Base-by-base conservation (phyloP, 2,329 filamentous ascomycete genomes). In the Coniochaeta ligniaria region DNA sequence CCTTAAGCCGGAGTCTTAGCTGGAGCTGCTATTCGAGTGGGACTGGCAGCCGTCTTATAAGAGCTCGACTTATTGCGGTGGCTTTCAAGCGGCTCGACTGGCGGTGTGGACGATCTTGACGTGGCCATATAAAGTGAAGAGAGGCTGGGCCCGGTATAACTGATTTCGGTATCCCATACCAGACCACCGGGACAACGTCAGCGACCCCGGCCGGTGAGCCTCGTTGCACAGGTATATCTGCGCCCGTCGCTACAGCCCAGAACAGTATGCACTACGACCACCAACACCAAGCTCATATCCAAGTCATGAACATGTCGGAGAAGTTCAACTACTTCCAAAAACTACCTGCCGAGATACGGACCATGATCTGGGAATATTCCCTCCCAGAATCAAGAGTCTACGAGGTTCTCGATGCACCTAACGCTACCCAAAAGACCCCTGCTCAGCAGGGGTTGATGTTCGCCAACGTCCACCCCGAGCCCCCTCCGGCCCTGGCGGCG, bases 331-430 rank as follows among this genome's bases (percentile, higher is more conserved):
- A 62, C 55, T 74, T 74, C 61, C 62, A 63, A 22, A 63, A 68
- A 60, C 72, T 80, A 8, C 78, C 78, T 31, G 67, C 73, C 22
- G 78, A 80, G 69, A 71, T 80, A 59, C 74, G 78, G 41, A 72
- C 74, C 62, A 74, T 77, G 69, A 75, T 80, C 60, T 80, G 78
- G 78, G 72, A 74, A 43, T 74, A 74, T 63, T 73, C 77, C 1
- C 71, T 80, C 35, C 78, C 78, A 1, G 75, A 78, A 38, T 63
- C 74, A 2, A 75, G 78, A 41, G 77, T 79, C 3, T 79, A 77
- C 66, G 78, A 80, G 64, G 73, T 80, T 11, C 70, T 80, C 62
- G 78, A 80, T 62, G 75, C 76, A 16, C 77, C 78, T 16, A 73
- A 73, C 63, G 72, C 76, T 14, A 71, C 70, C 59, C 73, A 74